Conservation (phyloP, 2,329 filamentous ascomycete genomes). For the Venturia effusa region DNA sequence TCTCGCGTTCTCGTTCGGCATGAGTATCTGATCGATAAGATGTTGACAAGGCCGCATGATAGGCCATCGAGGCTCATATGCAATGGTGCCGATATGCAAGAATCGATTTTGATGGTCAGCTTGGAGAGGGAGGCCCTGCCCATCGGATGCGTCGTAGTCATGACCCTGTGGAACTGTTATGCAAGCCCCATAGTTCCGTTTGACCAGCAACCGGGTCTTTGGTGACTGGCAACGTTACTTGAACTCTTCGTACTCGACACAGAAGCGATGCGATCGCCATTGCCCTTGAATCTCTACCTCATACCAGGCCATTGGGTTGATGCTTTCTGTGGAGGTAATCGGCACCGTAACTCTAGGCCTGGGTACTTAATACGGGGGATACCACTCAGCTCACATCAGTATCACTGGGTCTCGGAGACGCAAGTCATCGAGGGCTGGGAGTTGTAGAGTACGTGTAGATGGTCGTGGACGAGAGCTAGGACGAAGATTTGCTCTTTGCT, state of each 20-base stretch:
- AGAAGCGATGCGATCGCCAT: neutral
- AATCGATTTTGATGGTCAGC: neutral
- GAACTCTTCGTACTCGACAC: neutral
- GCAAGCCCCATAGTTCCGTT: conserved; percentile 2
- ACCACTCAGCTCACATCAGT: neutral
- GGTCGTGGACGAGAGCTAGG: neutral
- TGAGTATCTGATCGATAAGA: neutral
- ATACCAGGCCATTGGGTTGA: neutral
- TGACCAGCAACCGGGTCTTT: conserved; percentile 1
- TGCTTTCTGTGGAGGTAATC: neutral
- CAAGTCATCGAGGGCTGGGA: neutral
- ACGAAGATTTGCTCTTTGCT: neutral
- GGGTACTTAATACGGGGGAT: neutral
- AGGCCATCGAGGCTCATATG: neutral
- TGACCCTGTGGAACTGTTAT: conserved; percentile 3
- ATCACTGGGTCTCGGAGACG: neutral
- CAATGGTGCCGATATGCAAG: neutral
- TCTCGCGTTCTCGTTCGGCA: neutral
- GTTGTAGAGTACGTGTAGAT: neutral
- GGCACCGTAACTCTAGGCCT: neutral
- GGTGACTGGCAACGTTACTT: conserved; percentile 3
- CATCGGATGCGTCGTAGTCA: conserved; percentile 3
- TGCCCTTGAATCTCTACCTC: neutral
- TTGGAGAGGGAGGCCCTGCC: neutral
- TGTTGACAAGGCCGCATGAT: neutral